Evolutionary conservation across 768 basidiomycete genomes (phyloP).

Genomic region (Terana coerulea): DNA sequence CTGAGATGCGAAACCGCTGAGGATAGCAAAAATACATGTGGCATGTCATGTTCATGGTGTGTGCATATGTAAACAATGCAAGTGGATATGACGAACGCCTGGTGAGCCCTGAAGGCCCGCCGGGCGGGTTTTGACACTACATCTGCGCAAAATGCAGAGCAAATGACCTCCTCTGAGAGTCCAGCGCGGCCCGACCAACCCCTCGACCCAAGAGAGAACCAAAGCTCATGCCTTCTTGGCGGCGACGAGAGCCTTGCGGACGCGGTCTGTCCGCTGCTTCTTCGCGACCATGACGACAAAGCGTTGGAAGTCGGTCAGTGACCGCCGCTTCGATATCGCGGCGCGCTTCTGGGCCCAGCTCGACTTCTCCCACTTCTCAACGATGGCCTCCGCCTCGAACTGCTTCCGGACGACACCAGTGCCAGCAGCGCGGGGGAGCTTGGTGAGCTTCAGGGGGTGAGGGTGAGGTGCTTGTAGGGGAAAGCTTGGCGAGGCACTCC

Average conservation of each 20-base stretch:
- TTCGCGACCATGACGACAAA: conserved; percentile 87
- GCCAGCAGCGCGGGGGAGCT: conserved; percentile 85
- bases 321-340: conserved; percentile 67
- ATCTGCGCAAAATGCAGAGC: conserved; percentile 7
- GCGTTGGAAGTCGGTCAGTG: conserved; percentile 86
- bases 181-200: background rate
- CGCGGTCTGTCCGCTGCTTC: conserved; percentile 78
- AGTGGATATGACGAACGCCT: conserved; percentile 6
- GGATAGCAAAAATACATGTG: conserved; percentile 13
- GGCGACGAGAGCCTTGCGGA: conserved; percentile 67
- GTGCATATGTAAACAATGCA: conserved; percentile 22
- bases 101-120: conserved; percentile 5
- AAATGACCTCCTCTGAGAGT: conserved; percentile 2
- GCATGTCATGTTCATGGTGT: conserved; percentile 22
- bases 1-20: too few relatives aligned
- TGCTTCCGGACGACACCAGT: conserved; percentile 80
- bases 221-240: conserved; percentile 43
- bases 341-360: conserved; percentile 86
- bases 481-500: conserved; percentile 89
- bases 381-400: conserved; percentile 78
- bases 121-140: conserved; percentile 15
- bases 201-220: background rate
- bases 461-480: conserved; percentile 88
- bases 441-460: conserved; percentile 80
- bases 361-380: conserved; percentile 87